Percentiles rank a stretch among this genome's conserved stretches.
phyloP scores from a whole-genome alignment of 106 monocot species.

The Acorus gramineus region DNA sequence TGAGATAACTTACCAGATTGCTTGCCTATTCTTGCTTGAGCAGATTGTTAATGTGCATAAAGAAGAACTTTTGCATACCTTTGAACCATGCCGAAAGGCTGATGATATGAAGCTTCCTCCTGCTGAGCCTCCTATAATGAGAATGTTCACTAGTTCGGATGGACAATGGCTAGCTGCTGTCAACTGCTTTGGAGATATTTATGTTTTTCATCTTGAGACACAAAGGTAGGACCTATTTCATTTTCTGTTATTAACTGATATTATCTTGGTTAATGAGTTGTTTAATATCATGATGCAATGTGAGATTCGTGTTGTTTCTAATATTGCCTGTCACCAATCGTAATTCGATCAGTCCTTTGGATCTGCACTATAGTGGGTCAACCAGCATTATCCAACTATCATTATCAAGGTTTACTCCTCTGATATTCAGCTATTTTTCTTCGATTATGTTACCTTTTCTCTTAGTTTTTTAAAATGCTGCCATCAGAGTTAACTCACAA shows the following conservation, averaged over 20 bases:
- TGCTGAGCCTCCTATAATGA: constrained; percentile 74
- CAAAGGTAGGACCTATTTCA: constrained; percentile 33
- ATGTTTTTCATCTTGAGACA: constrained; percentile 81
- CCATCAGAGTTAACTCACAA: too few species aligned
- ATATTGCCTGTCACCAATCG: too few species aligned
- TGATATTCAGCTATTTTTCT: too few species aligned
- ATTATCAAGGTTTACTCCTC: too few species aligned
- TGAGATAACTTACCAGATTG: not conserved
- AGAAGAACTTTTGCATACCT: constrained; percentile 36
- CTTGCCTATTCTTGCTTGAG: not conserved
- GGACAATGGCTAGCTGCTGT: constrained; percentile 90
- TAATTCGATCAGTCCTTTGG: too few species aligned
- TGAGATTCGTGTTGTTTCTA: too few species aligned
- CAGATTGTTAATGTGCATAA: constrained; percentile 49
- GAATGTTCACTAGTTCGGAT: constrained; percentile 75
- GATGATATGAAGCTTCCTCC: constrained; percentile 10
- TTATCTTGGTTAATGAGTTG: too few species aligned
- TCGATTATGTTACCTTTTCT: too few species aligned
- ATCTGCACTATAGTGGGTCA: too few species aligned
- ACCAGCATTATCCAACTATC: too few species aligned
- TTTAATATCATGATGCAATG: too few species aligned
- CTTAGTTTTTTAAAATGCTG: too few species aligned
- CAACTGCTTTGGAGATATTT: constrained; percentile 94
- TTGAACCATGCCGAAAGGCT: constrained; percentile 50
- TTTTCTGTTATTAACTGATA: not conserved